Evolutionary conservation across 2,329 filamentous ascomycete genomes (phyloP), one percentile per base, ranked within the genome.

Genomic region (Cladosporium sp.): DNA sequence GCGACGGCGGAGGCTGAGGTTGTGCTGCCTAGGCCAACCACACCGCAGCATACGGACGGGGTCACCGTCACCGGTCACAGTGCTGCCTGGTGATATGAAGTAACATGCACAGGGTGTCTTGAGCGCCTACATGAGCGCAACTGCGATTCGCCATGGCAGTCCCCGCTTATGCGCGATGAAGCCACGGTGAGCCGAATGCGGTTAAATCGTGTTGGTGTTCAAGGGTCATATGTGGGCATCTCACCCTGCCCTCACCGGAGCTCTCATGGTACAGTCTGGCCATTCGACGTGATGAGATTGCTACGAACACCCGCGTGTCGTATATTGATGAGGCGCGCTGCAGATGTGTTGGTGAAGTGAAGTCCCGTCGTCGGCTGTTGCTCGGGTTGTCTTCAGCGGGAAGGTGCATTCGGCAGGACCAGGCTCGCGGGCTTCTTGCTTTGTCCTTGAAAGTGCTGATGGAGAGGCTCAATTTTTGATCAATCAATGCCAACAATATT

Each of bases 21-120:
- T 19, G 52, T 55, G 52, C 19, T 45, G 52, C 52, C 40, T 50
- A 47, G 32, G 37, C 40, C 32, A 37, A 47, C 39, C 20, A 24
- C 52, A 35, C 50, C 22, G 37, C 52, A 19, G 20, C 9, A 19
- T 24, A 47, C 52, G 24, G 19, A 20, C 52, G 40, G n/a, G n/a
- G n/a, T n/a, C n/a, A n/a, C 25, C 37, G 52, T 19, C 39, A 55
- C 51, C 51, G 51, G 39, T 45, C 45, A 39, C 48, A 20, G 48
- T 51, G 22, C 48, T 35, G 49, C 49, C 22, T 39, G 49, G 36
- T 52, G 34, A 40, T 37, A 40, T 39, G 35, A 28, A 28, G 36
- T 24, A 28, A 36, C 36, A 39, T 42, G 50, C 39, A 42, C 37
- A 53, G n/a, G 50, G 13, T 53, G 50, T 24, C 22, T 32, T 34